These are phyloP conservation scores for Geotrichum citri-aurantii DNA, from an alignment of 1,139 yeast genomes.

Conservation along the genomic window DNA sequence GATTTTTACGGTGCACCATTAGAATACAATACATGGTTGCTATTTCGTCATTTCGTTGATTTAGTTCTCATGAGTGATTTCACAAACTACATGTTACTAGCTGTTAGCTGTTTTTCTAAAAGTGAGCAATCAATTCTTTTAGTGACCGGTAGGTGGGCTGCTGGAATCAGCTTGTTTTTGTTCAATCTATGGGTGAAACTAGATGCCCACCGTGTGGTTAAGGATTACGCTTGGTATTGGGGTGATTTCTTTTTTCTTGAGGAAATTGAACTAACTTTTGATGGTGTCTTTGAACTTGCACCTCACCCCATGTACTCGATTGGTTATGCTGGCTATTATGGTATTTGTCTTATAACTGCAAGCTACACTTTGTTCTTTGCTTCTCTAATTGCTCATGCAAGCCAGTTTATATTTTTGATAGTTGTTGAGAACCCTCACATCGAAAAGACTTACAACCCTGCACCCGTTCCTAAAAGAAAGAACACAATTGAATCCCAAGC, in stretches of 20 bases:
- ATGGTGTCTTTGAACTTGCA: slow-evolving; percentile 86
- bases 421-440: slow-evolving; percentile 84
- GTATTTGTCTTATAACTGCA: slow-evolving; percentile 72
- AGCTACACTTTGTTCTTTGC: slow-evolving; percentile 67
- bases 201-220: slow-evolving; percentile 84
- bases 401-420: slow-evolving; percentile 73
- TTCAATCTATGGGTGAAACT: slow-evolving; percentile 84
- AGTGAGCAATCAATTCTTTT: slow-evolving; percentile 41
- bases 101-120: slow-evolving; percentile 48
- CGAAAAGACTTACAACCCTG: slow-evolving; percentile 59
- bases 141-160: slow-evolving; percentile 37
- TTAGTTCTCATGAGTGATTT: slow-evolving; percentile 83
- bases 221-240: slow-evolving; percentile 95
- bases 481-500: slow-evolving; percentile 16
- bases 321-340: slow-evolving; percentile 85
- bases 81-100: slow-evolving; percentile 66
- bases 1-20: slow-evolving; percentile 52
- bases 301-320: slow-evolving; percentile 95
- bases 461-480: slow-evolving; percentile 30
- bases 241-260: slow-evolving; percentile 87
- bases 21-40: slow-evolving; percentile 79
- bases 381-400: slow-evolving; percentile 70
- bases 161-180: slow-evolving; percentile 47
- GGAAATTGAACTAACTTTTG: slow-evolving; percentile 74
- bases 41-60: slow-evolving; percentile 76